A percentile compares a stretch with the other conserved stretches of the same genome.
Evolutionary conservation across 208 protist genomes (phyloP).

Genomic region (Sergeia podlipaevii): DNA sequence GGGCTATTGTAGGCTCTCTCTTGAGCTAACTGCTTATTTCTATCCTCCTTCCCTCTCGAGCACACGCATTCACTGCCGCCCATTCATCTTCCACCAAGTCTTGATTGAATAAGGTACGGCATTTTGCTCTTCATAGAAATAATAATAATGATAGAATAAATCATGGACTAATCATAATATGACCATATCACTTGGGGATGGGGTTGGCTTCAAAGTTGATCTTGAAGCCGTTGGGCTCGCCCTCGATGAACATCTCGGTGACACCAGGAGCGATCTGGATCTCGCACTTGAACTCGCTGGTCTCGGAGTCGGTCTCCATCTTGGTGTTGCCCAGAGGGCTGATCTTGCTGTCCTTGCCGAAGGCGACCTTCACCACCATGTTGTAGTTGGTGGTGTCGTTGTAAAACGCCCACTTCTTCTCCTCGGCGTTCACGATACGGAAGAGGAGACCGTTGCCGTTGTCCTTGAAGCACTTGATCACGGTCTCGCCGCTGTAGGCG

Average conservation of each 20-base stretch:
- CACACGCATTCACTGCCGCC: too few relatives aligned
- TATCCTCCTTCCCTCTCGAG: too few relatives aligned
- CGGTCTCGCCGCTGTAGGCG: slow-evolving; percentile 38
- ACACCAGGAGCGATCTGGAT: slow-evolving; percentile 39
- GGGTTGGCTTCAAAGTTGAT: slow-evolving; percentile 73
- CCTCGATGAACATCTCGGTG: slow-evolving; percentile 79
- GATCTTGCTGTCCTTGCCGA: slow-evolving; percentile 73
- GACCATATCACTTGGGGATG: slow-evolving; percentile 13
- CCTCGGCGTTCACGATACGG: slow-evolving; percentile 71
- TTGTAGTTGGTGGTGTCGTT: slow-evolving; percentile 80
- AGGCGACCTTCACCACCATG: slow-evolving; percentile 68
- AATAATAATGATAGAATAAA: too few relatives aligned
- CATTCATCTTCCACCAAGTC: too few relatives aligned
- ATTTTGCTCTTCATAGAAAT: too few relatives aligned
- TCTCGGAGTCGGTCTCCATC: slow-evolving; percentile 41
- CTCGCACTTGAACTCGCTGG: slow-evolving; percentile 60
- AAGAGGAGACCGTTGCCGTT: slow-evolving; percentile 83
- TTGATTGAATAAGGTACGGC: too few relatives aligned
- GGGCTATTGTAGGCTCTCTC: neutral
- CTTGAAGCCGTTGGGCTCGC: slow-evolving; percentile 77
- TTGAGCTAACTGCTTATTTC: too few relatives aligned
- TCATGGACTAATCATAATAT: too few relatives aligned
- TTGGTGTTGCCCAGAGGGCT: slow-evolving; percentile 48
- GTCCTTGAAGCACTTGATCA: slow-evolving; percentile 77
- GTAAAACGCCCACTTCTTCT: slow-evolving; percentile 83